Evolutionary conservation across 2,329 filamentous ascomycete genomes (phyloP), one percentile per base, ranked within the genome.

Genomic region (Xylaria sp.): DNA sequence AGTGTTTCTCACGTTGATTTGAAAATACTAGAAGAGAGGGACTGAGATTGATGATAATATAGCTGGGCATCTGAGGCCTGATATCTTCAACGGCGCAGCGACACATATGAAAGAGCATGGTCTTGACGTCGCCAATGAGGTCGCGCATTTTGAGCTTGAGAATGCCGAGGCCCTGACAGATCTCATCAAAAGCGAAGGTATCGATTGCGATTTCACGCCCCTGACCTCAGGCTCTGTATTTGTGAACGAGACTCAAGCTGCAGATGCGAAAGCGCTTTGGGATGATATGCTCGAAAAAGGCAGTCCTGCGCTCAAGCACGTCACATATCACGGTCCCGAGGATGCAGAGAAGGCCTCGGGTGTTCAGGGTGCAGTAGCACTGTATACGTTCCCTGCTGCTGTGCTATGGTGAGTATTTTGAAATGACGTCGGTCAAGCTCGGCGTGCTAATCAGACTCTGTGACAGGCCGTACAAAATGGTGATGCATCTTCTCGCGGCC

Each of bases 131-230:
- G 78, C 77, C 1, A 75, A 76, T 54, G 70, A 78, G 58, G 17
- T 76, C 1, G 71, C 71, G 13, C 59, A 55, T 2, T 79, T 79
- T 66, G 77, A 77, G 63, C 67, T 72, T 22, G 72, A 60, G 39
- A 76, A 73, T 69, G 67, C 71, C 20, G 56, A 61, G 11, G 76
- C 71, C 13, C 61, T 79, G 3, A 72, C 72, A 22, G 64, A 73
- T 45, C 70, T 77, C 11, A 73, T 79, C 5, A 72, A 74, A 54
- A 71, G 73, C 6, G 76, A 79, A 58, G 61, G 68, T 3, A 73
- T 80, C 36, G 76, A 77, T 36, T 80, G 77, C 61, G 78, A 79
- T 42, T 74, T 80, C 51, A 63, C 27, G n/a, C 38, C 54, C 17
- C 57, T 73, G 25, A 71, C 67, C 2, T 68, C 73, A 25, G 69